These are phyloP conservation scores for Kalmusia sp. DNA, from an alignment of 2,329 filamentous ascomycete species.

Conservation along the genomic window DNA sequence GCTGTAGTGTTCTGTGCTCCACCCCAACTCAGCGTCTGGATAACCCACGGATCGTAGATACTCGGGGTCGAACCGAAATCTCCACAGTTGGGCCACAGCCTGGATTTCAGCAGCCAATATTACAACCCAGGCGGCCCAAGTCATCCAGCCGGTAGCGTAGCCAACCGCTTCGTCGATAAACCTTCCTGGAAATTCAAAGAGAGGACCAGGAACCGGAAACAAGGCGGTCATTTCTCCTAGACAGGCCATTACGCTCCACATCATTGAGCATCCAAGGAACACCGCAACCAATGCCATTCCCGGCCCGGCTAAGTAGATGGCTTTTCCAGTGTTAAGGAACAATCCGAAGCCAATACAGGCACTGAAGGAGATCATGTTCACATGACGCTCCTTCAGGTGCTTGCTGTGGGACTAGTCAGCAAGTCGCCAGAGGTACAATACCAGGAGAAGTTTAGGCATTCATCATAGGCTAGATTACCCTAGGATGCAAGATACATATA, in stretches of 20 bases:
- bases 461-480: too few species aligned
- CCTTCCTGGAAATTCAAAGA: constrained; percentile 86
- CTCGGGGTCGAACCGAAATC: constrained; percentile 46
- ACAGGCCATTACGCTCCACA: constrained; percentile 47
- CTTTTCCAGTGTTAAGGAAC: constrained; percentile 46
- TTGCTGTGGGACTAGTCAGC: constrained; percentile 15
- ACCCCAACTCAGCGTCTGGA: constrained; percentile 62
- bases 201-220: constrained; percentile 88
- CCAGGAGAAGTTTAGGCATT: too few species aligned
- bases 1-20: constrained; percentile 69
- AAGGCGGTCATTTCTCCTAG: constrained; percentile 87
- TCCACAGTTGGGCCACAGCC: constrained; percentile 50
- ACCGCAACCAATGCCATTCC: constrained; percentile 47
- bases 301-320: constrained; percentile 48
- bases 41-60: constrained; percentile 42
- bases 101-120: constrained; percentile 65
- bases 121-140: constrained; percentile 82
- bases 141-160: constrained; percentile 56
- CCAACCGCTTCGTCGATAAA: constrained; percentile 72
- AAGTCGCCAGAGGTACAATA: too few species aligned
- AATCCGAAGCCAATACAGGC: constrained; percentile 47
- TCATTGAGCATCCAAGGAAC: constrained; percentile 43
- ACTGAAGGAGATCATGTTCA: constrained; percentile 49
- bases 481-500: too few species aligned
- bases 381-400: constrained; percentile 36